Base-by-base conservation (phyloP, 352 stramenopile species). In the Phytophthora cactorum region DNA sequence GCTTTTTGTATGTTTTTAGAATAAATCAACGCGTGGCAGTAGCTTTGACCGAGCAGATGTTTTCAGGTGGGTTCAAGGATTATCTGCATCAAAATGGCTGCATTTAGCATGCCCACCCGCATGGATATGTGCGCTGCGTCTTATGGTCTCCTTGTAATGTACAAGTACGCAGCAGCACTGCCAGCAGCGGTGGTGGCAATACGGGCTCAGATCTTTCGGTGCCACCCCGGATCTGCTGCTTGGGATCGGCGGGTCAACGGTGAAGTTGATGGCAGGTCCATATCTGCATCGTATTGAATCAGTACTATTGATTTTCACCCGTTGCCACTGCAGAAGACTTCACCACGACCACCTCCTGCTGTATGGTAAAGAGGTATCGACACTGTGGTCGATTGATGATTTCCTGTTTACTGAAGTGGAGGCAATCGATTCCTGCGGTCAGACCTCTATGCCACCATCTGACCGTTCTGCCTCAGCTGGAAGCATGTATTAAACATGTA, bases 1-100 rank as follows among this genome's bases (percentile, higher is more conserved):
- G 45, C 15, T 17, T 10, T 68, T 63, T 71, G 62, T 75, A 71
- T 57, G 28, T 4, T 4, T 43, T 10, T 43, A 43, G 11, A 43
- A 17, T 22, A n/a, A 8, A 58, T 63, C 52, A 65, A 73, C 66
- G 66, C 66, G 59, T 72, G 59, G 65, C 59, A 36, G 14, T 52
- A 29, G 9, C 29, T 51, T 58, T 27, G 39, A 58, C 44, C 36
- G 12, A 43, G 36, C 56, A 61, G 49, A 45, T 71, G 63, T 53
- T 66, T 43, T 11, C 6, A 38, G 25, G 63, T 71, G 57, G 57
- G 58, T 72, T 68, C 57, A 22, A 2, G 36, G 36, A 5, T 43
- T 43, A n/a, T 43, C 36, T n/a, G 36, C 36, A 15, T 6, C 36
- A 50, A 22, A 27, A 55, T 63, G 56, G 56, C 44, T 63, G 55